These are phyloP conservation scores for Trichoderma citrinoviride DNA, from an alignment of 2,329 filamentous ascomycete genomes.

Conservation along the genomic window DNA sequence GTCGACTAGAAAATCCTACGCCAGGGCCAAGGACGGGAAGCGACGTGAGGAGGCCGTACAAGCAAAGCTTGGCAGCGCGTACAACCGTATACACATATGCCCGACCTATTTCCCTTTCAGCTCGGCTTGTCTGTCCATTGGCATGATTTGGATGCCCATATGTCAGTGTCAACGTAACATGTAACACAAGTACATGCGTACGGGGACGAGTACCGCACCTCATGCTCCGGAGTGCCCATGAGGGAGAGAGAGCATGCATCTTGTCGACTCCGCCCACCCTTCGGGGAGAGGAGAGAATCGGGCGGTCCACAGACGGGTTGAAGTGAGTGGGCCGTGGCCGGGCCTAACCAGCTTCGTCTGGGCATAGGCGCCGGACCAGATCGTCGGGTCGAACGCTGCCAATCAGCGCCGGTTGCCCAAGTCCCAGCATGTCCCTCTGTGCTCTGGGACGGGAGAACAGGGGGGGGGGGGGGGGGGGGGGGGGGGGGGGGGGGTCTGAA, in stretches of 20 bases:
- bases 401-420: conserved; percentile 19
- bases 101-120: conserved; percentile 2
- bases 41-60: not conserved
- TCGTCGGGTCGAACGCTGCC: conserved; percentile 30
- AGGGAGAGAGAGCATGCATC: no score
- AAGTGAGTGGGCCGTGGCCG: conserved; percentile 26
- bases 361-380: conserved; percentile 36
- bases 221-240: no score
- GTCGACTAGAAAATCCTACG: not conserved
- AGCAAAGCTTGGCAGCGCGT: not conserved
- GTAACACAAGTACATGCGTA: no score
- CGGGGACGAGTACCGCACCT: no score
- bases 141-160: no score
- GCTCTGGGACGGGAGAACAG: not conserved
- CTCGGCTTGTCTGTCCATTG: no score
- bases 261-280: not conserved
- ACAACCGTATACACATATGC: not conserved
- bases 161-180: no score
- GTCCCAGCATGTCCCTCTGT: not conserved
- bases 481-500: not conserved
- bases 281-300: conserved; percentile 8
- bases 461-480: no score
- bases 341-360: conserved; percentile 31
- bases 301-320: conserved; percentile 16
- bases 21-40: not conserved